Percentiles rank a stretch among this genome's conserved stretches.
Conservation (phyloP, 2,329 filamentous ascomycete genomes). For the Fusarium buxicola region DNA sequence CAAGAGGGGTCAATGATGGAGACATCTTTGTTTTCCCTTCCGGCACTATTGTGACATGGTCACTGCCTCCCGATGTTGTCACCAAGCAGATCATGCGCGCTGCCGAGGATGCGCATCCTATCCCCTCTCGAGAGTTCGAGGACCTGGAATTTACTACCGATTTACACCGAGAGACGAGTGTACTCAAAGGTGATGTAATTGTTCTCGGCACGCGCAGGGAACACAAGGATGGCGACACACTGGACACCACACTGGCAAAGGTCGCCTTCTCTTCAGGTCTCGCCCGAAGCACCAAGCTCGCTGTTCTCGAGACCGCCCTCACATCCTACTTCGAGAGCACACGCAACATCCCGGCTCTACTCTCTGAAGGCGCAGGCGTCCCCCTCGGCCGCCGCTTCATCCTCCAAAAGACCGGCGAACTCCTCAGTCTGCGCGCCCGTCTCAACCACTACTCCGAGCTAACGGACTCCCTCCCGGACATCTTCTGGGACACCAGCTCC, state of each 20-base stretch:
- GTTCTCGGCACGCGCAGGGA: slow-evolving; percentile 81
- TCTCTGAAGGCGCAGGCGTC: slow-evolving; percentile 70
- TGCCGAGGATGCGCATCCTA: slow-evolving; percentile 77
- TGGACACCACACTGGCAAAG: slow-evolving; percentile 82
- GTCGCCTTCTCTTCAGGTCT: slow-evolving; percentile 97
- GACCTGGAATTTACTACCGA: slow-evolving; percentile 90
- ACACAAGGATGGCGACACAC: slow-evolving; percentile 55
- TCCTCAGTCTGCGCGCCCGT: slow-evolving; percentile 88
- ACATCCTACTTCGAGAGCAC: slow-evolving; percentile 89
- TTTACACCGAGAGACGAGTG: slow-evolving; percentile 75
- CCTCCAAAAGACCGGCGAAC: slow-evolving; percentile 90
- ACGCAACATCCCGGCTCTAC: slow-evolving; percentile 80
- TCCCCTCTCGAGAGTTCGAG: slow-evolving; percentile 81
- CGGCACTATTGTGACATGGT: slow-evolving; percentile 93
- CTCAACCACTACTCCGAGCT: slow-evolving; percentile 97
- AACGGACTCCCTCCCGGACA: slow-evolving; percentile 92
- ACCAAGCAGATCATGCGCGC: slow-evolving; percentile 80
- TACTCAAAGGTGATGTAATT: slow-evolving; percentile 88
- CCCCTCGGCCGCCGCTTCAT: slow-evolving; percentile 76
- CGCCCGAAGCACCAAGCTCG: slow-evolving; percentile 91
- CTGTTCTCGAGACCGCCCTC: slow-evolving; percentile 86
- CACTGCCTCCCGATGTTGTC: slow-evolving; percentile 80
- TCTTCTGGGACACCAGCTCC: slow-evolving; percentile 94
- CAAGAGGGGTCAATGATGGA: slow-evolving; percentile 71
- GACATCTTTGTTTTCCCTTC: slow-evolving; percentile 98